phyloP scores from a whole-genome alignment of 305 asterid genomes.

The Andrographis paniculata region DNA sequence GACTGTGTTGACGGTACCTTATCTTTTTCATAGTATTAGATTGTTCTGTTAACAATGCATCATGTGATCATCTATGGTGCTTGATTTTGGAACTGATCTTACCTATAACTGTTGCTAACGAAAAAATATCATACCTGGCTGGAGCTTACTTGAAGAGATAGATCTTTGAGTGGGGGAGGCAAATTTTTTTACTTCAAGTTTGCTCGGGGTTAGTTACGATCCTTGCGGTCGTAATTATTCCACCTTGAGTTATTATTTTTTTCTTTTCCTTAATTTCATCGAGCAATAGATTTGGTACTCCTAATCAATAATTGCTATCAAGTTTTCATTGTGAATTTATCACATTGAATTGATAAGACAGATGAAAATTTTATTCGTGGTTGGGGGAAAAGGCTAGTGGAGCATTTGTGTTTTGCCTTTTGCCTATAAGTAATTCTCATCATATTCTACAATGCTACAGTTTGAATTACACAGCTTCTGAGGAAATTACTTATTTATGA shows the following conservation, averaged over 20 bases:
- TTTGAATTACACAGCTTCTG: conserved; percentile 1
- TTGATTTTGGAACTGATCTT: conserved; percentile 8
- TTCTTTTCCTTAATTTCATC: too few relatives aligned
- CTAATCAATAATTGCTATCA: too few relatives aligned
- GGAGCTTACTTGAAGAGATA: background rate
- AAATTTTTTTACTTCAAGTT: too few relatives aligned
- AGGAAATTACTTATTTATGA: conserved; percentile 2
- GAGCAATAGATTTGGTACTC: too few relatives aligned
- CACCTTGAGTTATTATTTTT: too few relatives aligned
- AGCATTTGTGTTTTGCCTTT: background rate
- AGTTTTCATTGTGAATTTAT: too few relatives aligned
- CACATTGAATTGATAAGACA: background rate
- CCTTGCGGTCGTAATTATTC: too few relatives aligned
- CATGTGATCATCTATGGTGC: background rate
- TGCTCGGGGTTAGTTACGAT: too few relatives aligned
- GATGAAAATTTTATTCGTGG: background rate
- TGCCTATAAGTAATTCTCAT: background rate
- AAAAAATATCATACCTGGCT: background rate
- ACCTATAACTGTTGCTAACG: background rate
- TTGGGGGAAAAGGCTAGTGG: background rate
- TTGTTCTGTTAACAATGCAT: conserved; percentile 2
- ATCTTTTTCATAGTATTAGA: conserved; percentile 14
- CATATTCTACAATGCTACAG: background rate
- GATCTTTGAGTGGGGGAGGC: too few relatives aligned
- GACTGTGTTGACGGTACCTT: conserved; percentile 89